These are phyloP conservation scores for Rhodocollybia butyracea DNA, from an alignment of 768 basidiomycete species.

Conservation along the genomic window DNA sequence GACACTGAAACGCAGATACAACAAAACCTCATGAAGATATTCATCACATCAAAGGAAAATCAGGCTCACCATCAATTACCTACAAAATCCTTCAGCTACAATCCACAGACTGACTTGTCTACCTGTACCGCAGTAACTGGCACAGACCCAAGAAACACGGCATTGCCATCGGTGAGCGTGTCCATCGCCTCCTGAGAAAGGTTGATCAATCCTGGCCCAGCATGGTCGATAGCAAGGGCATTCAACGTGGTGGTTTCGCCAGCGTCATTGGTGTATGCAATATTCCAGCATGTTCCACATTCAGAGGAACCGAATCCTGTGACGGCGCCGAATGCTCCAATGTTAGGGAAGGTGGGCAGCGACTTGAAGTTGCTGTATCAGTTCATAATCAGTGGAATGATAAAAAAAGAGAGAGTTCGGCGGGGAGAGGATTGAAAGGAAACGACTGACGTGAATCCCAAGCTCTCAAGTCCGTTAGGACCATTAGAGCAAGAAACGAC, in stretches of 20 bases:
- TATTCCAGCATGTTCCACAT: slow-evolving; percentile 25
- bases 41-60: no score
- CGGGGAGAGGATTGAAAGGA: no score
- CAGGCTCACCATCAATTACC: no score
- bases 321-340: slow-evolving; percentile 37
- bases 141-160: slow-evolving; percentile 14
- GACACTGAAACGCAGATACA: no score
- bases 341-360: slow-evolving; percentile 35
- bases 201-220: slow-evolving; percentile 13
- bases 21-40: no score
- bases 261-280: slow-evolving; percentile 8
- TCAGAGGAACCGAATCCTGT: slow-evolving; percentile 29
- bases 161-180: slow-evolving; percentile 13
- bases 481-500: no score
- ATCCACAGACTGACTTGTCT: slow-evolving; percentile 6
- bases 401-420: no score
- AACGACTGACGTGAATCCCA: no score
- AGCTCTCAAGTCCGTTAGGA: no score
- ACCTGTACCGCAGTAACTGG: slow-evolving; percentile 8
- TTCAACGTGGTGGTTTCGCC: not conserved
- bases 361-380: no score
- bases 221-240: slow-evolving; percentile 11
- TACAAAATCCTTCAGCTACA: no score
- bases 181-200: slow-evolving; percentile 14
- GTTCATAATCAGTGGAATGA: no score